phyloP scores from a whole-genome alignment of 1,284 basidiomycete species.

The Trichosporon coremiiforme region DNA sequence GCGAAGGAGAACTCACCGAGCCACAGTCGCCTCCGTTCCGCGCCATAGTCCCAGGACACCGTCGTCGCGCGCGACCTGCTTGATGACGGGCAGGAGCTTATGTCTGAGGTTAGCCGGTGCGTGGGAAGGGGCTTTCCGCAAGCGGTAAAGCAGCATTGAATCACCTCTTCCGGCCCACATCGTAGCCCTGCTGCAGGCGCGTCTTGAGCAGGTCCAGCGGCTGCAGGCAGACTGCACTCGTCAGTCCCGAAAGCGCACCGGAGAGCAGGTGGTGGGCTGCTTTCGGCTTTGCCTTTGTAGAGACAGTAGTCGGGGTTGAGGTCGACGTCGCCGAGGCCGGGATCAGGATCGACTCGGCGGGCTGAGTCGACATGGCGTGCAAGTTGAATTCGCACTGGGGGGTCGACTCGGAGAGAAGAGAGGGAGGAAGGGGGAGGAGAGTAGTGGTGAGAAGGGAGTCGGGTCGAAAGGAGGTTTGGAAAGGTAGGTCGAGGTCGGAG shows the following conservation, averaged over 20 bases:
- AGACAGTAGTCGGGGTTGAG: constrained; percentile 8
- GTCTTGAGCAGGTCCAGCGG: constrained; percentile 82
- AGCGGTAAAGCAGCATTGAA: constrained; percentile 13
- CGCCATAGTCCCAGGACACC: constrained; percentile 64
- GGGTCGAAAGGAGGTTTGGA: background rate
- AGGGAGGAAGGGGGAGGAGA: background rate
- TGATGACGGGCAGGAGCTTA: constrained; percentile 38
- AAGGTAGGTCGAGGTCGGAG: background rate
- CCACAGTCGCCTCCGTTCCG: constrained; percentile 78
- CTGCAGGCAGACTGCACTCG: constrained; percentile 53
- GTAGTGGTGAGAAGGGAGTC: background rate
- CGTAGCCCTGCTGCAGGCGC: constrained; percentile 69
- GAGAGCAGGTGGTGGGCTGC: constrained; percentile 54
- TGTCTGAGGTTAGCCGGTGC: constrained; percentile 32
- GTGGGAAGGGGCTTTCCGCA: background rate
- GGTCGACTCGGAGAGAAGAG: background rate
- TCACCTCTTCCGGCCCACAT: constrained; percentile 38
- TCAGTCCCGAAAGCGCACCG: constrained; percentile 54
- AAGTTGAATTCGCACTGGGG: background rate
- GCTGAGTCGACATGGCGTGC: constrained; percentile 13
- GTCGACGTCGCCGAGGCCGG: background rate
- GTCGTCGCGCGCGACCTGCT: constrained; percentile 55
- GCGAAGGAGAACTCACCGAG: constrained; percentile 60
- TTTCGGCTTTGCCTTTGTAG: constrained; percentile 29
- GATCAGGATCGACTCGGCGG: constrained; percentile 16